Evolutionary conservation across 495 filamentous ascomycete genomes (phyloP).

Genomic region (Talaromyces nanjingensis): DNA sequence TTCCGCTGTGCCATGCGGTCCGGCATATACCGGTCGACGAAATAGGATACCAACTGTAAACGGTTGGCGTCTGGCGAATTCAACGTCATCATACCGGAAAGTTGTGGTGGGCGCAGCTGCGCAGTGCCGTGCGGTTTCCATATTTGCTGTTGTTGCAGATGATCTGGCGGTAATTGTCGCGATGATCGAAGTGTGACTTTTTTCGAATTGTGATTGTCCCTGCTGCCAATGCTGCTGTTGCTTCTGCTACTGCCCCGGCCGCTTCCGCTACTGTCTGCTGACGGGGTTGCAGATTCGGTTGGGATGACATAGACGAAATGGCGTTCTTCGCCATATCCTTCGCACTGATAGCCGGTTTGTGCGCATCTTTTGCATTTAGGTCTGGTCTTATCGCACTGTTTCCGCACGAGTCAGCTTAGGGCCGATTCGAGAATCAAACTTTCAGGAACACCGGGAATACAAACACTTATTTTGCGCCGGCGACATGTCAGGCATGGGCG

Average conservation of each 20-base stretch:
- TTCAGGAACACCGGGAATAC: not conserved
- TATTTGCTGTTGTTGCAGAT: not conserved
- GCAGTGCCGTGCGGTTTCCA: not conserved
- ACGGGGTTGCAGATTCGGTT: not conserved
- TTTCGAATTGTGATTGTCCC: not conserved
- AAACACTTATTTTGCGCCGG: slow-evolving; percentile 9
- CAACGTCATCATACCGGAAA: not conserved
- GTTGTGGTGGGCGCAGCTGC: not conserved
- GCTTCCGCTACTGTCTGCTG: not conserved
- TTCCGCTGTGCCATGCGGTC: not conserved
- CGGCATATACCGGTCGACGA: slow-evolving; percentile 6
- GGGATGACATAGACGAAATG: slow-evolving; percentile 10
- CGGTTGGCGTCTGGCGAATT: not conserved
- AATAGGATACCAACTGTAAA: slow-evolving; percentile 3
- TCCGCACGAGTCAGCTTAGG: not conserved
- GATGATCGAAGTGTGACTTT: slow-evolving; percentile 8
- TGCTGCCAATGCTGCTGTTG: not conserved
- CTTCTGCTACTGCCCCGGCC: not conserved
- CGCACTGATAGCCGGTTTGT: slow-evolving; percentile 10
- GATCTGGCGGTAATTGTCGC: slow-evolving; percentile 4
- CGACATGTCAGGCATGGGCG: slow-evolving; percentile 10
- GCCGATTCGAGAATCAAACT: not conserved
- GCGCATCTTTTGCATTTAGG: slow-evolving; percentile 8
- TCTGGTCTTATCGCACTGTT: slow-evolving; percentile 8
- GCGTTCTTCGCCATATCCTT: slow-evolving; percentile 10